Percentiles rank a stretch among this genome's conserved stretches.
Conservation (phyloP, 2,329 filamentous ascomycete genomes). For the Aspergillus puulaauensis region DNA sequence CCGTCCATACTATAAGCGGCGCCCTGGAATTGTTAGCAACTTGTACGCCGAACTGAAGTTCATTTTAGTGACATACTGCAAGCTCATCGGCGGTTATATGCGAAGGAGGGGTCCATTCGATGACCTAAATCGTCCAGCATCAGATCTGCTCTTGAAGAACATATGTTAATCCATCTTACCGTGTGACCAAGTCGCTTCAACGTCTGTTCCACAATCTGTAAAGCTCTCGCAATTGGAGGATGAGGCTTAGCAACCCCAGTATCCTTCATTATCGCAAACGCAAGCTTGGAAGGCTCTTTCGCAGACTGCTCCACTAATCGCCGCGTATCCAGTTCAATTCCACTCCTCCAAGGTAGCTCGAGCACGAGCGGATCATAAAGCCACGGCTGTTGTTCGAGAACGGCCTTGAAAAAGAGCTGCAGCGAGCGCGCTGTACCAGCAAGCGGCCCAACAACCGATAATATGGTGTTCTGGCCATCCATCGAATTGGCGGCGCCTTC, state of each 20-base stretch:
- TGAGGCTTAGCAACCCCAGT: constrained; percentile 54
- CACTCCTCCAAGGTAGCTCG: constrained; percentile 64
- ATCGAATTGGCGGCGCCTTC: constrained; percentile 62
- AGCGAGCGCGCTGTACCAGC: constrained; percentile 56
- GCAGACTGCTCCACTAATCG: constrained; percentile 40
- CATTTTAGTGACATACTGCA: constrained; percentile 32
- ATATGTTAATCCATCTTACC: constrained; percentile 11
- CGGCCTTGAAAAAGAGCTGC: constrained; percentile 54
- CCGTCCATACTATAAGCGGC: constrained; percentile 43
- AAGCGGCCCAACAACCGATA: constrained; percentile 64
- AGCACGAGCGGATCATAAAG: constrained; percentile 63
- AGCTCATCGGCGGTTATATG: constrained; percentile 44
- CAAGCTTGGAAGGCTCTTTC: constrained; percentile 40
- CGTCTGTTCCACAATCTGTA: constrained; percentile 52
- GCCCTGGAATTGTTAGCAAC: constrained; percentile 21
- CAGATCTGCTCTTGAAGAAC: not conserved
- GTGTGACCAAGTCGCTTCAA: constrained; percentile 55
- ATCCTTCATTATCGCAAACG: constrained; percentile 55
- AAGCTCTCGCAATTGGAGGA: constrained; percentile 58
- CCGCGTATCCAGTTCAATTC: constrained; percentile 36
- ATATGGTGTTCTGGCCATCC: constrained; percentile 63
- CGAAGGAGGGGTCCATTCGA: constrained; percentile 58
- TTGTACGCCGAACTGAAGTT: too few species aligned
- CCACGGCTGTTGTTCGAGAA: constrained; percentile 64
- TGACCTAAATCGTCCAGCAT: constrained; percentile 35